phyloP scores from a whole-genome alignment of 352 stramenopile genomes.

The Globisporangium perplexum region DNA sequence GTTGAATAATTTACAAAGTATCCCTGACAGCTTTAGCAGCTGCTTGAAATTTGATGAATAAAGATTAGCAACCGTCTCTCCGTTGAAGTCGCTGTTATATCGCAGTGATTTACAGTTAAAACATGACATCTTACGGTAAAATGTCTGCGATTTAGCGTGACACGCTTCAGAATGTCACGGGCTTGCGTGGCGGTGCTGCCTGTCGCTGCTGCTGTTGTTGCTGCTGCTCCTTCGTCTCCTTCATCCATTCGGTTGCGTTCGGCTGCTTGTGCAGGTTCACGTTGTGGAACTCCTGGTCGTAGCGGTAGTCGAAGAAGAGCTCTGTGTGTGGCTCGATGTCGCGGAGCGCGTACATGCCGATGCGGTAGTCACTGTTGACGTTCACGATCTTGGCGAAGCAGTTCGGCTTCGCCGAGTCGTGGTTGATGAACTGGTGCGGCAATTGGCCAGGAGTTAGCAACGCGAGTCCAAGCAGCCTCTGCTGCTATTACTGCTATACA shows the following conservation, averaged over 20 bases:
- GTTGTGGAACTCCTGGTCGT: constrained; percentile 67
- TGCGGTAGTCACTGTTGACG: constrained; percentile 90
- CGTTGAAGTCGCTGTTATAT: too few species aligned
- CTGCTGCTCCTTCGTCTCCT: constrained; percentile 16
- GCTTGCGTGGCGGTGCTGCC: constrained; percentile 1
- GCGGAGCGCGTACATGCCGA: constrained; percentile 89
- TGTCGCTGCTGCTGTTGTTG: neutral
- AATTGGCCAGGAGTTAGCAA: neutral
- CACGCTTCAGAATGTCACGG: constrained; percentile 1
- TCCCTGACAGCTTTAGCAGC: too few species aligned
- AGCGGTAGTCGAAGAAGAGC: constrained; percentile 86
- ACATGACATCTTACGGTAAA: neutral
- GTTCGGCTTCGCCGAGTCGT: constrained; percentile 78
- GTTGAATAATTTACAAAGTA: too few species aligned
- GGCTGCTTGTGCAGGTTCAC: constrained; percentile 52
- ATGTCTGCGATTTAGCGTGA: too few species aligned
- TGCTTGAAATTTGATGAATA: too few species aligned
- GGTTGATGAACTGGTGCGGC: constrained; percentile 81
- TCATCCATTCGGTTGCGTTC: constrained; percentile 68
- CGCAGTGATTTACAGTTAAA: neutral
- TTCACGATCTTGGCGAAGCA: constrained; percentile 88
- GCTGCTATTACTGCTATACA: neutral
- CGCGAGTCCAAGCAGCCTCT: neutral
- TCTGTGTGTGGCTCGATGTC: constrained; percentile 87
- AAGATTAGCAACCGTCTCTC: too few species aligned